Conservation (phyloP, 2,329 filamentous ascomycete species). For the Fusarium udum region DNA sequence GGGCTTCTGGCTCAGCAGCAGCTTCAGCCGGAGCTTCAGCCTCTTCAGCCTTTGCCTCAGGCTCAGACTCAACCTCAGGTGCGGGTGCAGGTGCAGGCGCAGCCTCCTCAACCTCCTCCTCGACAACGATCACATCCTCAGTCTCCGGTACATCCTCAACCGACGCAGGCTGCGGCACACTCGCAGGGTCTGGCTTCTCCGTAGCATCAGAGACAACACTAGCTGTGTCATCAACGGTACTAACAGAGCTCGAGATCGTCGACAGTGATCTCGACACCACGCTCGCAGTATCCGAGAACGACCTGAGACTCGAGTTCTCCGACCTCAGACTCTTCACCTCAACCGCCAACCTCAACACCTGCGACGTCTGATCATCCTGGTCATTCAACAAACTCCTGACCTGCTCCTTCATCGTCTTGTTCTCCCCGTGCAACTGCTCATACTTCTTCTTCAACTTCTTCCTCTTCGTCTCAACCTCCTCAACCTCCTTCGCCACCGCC, state of each 20-base stretch:
- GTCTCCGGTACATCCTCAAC: conserved; percentile 27
- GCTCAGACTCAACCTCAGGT: neutral
- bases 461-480: conserved; percentile 37
- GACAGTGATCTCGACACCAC: conserved; percentile 34
- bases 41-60: neutral
- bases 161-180: conserved; percentile 17
- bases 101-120: neutral
- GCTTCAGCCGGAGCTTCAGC: conserved; percentile 1
- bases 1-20: neutral
- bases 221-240: conserved; percentile 22
- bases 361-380: conserved; percentile 38
- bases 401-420: conserved; percentile 30
- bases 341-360: conserved; percentile 37
- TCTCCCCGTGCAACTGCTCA: conserved; percentile 31
- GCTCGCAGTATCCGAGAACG: conserved; percentile 35
- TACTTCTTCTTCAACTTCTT: conserved; percentile 41
- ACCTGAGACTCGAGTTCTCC: conserved; percentile 38
- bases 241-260: conserved; percentile 23
- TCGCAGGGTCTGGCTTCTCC: conserved; percentile 34
- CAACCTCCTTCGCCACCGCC: conserved; percentile 29
- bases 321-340: conserved; percentile 35
- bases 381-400: conserved; percentile 33
- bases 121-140: conserved; percentile 8
- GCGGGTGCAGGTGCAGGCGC: neutral
- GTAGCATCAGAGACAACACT: conserved; percentile 36